A percentile compares a stretch with the other conserved stretches of the same genome.
Conservation (phyloP, 495 filamentous ascomycete species). For the Xylaria acuta region DNA sequence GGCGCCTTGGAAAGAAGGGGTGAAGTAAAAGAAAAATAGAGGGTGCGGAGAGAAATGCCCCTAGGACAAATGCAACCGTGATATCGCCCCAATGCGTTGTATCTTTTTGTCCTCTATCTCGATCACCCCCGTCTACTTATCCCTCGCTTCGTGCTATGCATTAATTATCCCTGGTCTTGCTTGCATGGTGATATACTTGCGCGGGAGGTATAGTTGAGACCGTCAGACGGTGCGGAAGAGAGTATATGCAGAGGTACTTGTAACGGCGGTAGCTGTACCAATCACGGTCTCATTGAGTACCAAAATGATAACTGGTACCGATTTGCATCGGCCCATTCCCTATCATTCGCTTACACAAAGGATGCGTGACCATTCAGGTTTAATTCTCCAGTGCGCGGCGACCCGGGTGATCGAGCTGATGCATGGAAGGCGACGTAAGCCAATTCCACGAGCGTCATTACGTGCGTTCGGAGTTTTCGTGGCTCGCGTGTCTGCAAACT, state of each 20-base stretch:
- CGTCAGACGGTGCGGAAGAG: not conserved
- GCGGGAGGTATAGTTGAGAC: not conserved
- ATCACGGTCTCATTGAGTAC: conserved; percentile 7
- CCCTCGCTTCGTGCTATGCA: conserved; percentile 24
- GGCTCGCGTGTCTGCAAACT: conserved; percentile 15
- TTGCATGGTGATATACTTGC: conserved; percentile 5
- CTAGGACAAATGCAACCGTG: conserved; percentile 23
- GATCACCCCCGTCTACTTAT: conserved; percentile 4
- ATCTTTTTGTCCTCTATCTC: conserved; percentile 27
- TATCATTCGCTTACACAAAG: conserved; percentile 13
- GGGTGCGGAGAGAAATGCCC: conserved; percentile 1
- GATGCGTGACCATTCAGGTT: conserved; percentile 14
- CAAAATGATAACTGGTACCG: not conserved
- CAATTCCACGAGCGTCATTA: conserved; percentile 22
- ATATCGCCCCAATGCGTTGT: conserved; percentile 24
- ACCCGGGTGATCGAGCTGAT: conserved; percentile 11
- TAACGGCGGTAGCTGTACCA: conserved; percentile 1
- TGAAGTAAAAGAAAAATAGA: conserved; percentile 18
- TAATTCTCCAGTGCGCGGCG: not conserved
- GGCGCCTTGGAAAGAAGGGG: not conserved
- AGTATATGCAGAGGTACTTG: conserved; percentile 11
- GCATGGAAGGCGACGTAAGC: conserved; percentile 12
- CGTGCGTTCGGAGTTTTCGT: conserved; percentile 25
- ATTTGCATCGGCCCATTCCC: not conserved
- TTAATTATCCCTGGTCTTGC: conserved; percentile 9